Conservation (phyloP, 2,329 filamentous ascomycete genomes). For the Fusarium sterilihyphosum region DNA sequence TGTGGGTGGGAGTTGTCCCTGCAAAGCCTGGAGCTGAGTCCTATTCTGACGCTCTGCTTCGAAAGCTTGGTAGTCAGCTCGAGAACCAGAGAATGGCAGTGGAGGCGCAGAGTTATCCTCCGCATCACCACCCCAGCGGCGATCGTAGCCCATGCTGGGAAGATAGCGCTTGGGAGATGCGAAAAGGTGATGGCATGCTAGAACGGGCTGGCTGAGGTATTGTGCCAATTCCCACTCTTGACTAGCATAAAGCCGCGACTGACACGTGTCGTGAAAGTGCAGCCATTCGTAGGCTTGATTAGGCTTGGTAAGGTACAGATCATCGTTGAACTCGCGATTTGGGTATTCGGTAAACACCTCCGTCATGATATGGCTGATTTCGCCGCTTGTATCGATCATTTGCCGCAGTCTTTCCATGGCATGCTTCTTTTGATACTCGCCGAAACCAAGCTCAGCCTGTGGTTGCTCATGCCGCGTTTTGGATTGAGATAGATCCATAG, state of each 20-base stretch:
- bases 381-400: constrained; percentile 82
- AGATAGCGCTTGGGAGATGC: constrained; percentile 71
- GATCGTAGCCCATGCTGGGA: constrained; percentile 54
- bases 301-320: constrained; percentile 89
- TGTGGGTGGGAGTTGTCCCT: constrained; percentile 75
- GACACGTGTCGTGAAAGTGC: constrained; percentile 88
- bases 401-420: constrained; percentile 77
- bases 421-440: constrained; percentile 76
- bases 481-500: constrained; percentile 51
- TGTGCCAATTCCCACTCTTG: constrained; percentile 94
- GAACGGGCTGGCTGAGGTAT: constrained; percentile 85
- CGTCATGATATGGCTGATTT: constrained; percentile 79
- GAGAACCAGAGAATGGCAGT: constrained; percentile 81
- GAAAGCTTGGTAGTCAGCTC: constrained; percentile 82
- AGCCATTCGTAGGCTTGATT: constrained; percentile 92
- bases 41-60: constrained; percentile 85
- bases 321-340: constrained; percentile 89
- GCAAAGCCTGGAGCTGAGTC: constrained; percentile 77
- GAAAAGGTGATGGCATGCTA: constrained; percentile 93
- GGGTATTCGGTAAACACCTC: constrained; percentile 91
- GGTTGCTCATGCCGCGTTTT: constrained; percentile 64
- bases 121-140: constrained; percentile 55
- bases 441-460: constrained; percentile 72
- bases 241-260: constrained; percentile 78
- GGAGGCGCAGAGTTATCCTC: constrained; percentile 61